Base-by-base conservation (phyloP, 176 grass and related monocot species). In the Phyllostachys edulis region DNA sequence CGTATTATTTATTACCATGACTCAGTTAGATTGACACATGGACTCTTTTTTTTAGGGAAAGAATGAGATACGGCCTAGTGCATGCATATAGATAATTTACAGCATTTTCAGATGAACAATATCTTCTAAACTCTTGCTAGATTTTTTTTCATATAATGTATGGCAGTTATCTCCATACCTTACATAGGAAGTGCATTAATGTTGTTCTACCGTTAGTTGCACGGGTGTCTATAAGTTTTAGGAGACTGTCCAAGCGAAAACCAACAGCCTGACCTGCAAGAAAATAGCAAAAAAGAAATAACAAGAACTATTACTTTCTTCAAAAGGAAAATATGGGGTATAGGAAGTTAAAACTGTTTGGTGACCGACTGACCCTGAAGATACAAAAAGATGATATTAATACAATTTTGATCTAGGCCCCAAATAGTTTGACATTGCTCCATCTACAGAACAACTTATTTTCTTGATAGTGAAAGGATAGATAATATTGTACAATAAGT, bases 131-230 rank as follows among this genome's bases (percentile, higher is more conserved):
- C 14, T 0, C 6, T 10, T 21, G 20, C 52, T 71, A 14, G 7
- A 59, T 60, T 67, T 54, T 67, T 54, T 54, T 42, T 56, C 29
- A 77, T 69, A 18, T 12, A 52, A 60, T 60, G 55, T 50, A 64
- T 37, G 39, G 26, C 37, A 72, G 29, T 20, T 90, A 57, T 82
- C 67, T 82, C 39, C 63, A 76, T 94, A 97, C 94, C 94, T 92
- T 97, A 75, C 94, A 97, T 29, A 97, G 78, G 85, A 94, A 97
- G 87, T 97, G 94, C 92, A 97, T 94, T 66, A 97, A 84, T 26
- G 94, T 94, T 80, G 90, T 94, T 87, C 87, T 94, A 77, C 80
- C 88, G 72, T 86, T 93, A 73, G 89, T 97, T 71, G 89, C 88
- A 83, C 94, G 94, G 21, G 94, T 97, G 45, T 97, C 94, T 90